Evolutionary conservation across 192 early-diverging fungal species (phyloP).

Genomic region (Entomortierella chlamydospora): DNA sequence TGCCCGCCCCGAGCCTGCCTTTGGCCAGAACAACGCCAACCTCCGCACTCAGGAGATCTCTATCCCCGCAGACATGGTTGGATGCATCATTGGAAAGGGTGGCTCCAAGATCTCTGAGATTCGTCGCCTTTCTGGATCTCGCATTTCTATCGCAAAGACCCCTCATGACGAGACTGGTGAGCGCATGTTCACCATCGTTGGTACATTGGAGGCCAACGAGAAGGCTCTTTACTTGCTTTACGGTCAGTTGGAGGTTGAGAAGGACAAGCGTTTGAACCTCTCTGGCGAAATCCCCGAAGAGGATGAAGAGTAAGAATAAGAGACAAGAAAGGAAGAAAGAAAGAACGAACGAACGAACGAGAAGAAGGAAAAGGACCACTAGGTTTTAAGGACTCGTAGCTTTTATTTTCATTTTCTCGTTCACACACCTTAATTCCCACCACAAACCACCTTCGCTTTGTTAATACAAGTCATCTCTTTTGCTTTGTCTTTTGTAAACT

Average conservation of each 20-base stretch:
- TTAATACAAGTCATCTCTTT: constrained; percentile 22
- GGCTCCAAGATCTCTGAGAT: constrained; percentile 88
- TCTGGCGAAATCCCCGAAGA: constrained; percentile 47
- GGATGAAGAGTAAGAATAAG: constrained; percentile 36
- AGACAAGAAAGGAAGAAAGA: background rate
- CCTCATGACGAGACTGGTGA: constrained; percentile 84
- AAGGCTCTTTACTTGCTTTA: constrained; percentile 93
- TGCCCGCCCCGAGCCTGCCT: constrained; percentile 42
- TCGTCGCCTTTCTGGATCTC: constrained; percentile 83
- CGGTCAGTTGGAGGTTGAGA: constrained; percentile 90
- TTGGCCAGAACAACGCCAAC: constrained; percentile 58
- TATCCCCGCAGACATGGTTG: constrained; percentile 96
- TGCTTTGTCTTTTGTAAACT: constrained; percentile 20
- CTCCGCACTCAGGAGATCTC: constrained; percentile 89
- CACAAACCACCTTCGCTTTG: constrained; percentile 5
- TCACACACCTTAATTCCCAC: too few relatives aligned
- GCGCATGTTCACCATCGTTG: constrained; percentile 93
- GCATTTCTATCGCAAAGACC: constrained; percentile 91
- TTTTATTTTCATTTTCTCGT: too few relatives aligned
- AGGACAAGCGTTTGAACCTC: constrained; percentile 75
- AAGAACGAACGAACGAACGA: background rate
- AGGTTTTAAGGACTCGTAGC: background rate
- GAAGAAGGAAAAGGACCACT: background rate
- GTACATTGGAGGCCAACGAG: constrained; percentile 88
- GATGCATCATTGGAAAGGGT: constrained; percentile 96